Conservation (phyloP, 2,329 filamentous ascomycete genomes). For the Bipolaris cookei region DNA sequence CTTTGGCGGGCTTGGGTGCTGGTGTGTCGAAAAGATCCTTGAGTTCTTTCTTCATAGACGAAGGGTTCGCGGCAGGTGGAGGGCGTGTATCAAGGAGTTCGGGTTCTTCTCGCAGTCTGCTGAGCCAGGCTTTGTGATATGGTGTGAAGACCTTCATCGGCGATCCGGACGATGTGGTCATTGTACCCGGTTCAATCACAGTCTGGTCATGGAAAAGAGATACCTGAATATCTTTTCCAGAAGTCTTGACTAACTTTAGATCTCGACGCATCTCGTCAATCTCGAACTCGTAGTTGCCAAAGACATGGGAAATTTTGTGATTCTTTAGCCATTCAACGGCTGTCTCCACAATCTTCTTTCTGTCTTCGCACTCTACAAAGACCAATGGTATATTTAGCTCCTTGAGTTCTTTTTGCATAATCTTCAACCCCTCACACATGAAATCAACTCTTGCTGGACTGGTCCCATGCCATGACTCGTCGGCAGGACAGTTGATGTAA, state of each 20-base stretch:
- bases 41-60: conserved; percentile 34
- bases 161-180: conserved; percentile 52
- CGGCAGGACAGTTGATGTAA: conserved; percentile 56
- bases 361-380: conserved; percentile 52
- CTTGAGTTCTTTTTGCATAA: conserved; percentile 56
- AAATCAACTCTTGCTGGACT: conserved; percentile 58
- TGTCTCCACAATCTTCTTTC: conserved; percentile 52
- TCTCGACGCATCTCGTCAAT: conserved; percentile 56
- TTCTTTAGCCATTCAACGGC: conserved; percentile 54
- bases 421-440: conserved; percentile 53
- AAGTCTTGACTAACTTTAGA: conserved; percentile 51
- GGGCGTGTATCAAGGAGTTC: conserved; percentile 53
- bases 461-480: conserved; percentile 60
- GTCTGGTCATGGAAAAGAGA: conserved; percentile 59
- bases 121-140: conserved; percentile 57
- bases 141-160: conserved; percentile 61
- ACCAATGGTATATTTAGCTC: conserved; percentile 58
- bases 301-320: conserved; percentile 55
- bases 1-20: conserved; percentile 48
- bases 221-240: conserved; percentile 49
- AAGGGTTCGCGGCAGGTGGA: conserved; percentile 50
- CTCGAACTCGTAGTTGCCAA: conserved; percentile 57
- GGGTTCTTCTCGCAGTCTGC: conserved; percentile 51
- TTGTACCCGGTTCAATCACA: conserved; percentile 54
- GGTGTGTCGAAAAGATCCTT: conserved; percentile 41